Conservation (phyloP, 1,284 basidiomycete genomes). For the Pseudozyma sp. region DNA sequence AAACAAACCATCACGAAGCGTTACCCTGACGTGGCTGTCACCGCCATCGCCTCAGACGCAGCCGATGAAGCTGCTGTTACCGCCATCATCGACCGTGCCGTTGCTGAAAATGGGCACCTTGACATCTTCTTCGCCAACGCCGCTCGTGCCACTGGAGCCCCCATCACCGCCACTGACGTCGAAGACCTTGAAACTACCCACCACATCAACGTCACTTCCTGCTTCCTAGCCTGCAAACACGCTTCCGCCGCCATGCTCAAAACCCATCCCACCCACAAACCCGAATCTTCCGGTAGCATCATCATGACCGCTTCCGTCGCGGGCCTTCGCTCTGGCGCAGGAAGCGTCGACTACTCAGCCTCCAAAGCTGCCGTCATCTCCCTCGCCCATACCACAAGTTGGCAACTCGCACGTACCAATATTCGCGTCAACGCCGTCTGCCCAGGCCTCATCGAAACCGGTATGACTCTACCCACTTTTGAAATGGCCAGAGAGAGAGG, state of each 20-base stretch:
- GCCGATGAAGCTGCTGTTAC: slow-evolving; percentile 81
- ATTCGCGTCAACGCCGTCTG: slow-evolving; percentile 90
- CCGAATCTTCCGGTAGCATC: slow-evolving; percentile 81
- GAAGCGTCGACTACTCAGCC: slow-evolving; percentile 80
- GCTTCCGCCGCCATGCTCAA: slow-evolving; percentile 83
- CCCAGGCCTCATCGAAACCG: slow-evolving; percentile 90
- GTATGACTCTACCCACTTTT: slow-evolving; percentile 82
- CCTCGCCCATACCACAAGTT: slow-evolving; percentile 82
- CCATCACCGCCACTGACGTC: slow-evolving; percentile 74
- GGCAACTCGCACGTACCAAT: slow-evolving; percentile 83
- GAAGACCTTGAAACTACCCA: slow-evolving; percentile 81
- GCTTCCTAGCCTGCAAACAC: slow-evolving; percentile 89
- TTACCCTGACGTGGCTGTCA: slow-evolving; percentile 80
- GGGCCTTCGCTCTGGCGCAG: slow-evolving; percentile 85
- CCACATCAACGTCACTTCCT: slow-evolving; percentile 86
- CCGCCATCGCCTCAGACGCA: slow-evolving; percentile 78
- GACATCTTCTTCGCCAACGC: slow-evolving; percentile 93
- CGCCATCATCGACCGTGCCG: slow-evolving; percentile 77
- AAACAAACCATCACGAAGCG: slow-evolving; percentile 76
- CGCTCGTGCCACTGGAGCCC: slow-evolving; percentile 71
- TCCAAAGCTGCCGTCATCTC: slow-evolving; percentile 74
- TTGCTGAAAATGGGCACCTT: slow-evolving; percentile 83
- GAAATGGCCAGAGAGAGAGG: slow-evolving; percentile 81
- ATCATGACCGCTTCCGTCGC: slow-evolving; percentile 94
- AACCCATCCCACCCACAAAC: slow-evolving; percentile 73